Evolutionary conservation across 1,139 yeast species (phyloP).

Genomic region (Meyerozyma sp.): DNA sequence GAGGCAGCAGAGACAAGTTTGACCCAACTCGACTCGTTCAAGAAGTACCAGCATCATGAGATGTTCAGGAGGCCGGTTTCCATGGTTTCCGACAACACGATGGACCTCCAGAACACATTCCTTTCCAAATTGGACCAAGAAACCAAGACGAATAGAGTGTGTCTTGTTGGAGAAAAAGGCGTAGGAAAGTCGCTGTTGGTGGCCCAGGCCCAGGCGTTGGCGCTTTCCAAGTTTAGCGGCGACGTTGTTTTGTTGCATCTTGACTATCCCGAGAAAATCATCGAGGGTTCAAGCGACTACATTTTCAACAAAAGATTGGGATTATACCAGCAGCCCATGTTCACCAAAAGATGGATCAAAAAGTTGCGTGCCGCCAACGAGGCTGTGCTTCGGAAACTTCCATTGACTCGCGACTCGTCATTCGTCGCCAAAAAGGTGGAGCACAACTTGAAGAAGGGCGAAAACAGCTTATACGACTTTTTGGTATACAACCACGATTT

Average conservation of each 20-base stretch:
- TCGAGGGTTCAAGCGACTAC: conserved; percentile 72
- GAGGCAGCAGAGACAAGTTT: conserved; percentile 19
- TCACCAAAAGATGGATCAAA: conserved; percentile 54
- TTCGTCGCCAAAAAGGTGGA: conserved; percentile 29
- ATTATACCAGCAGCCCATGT: conserved; percentile 77
- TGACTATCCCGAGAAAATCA: conserved; percentile 54
- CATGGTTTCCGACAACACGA: conserved; percentile 37
- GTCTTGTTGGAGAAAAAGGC: conserved; percentile 69
- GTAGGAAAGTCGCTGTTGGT: conserved; percentile 75
- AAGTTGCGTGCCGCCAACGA: conserved; percentile 57
- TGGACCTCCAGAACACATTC: conserved; percentile 19
- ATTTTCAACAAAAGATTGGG: conserved; percentile 44
- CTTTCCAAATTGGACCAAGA: conserved; percentile 17
- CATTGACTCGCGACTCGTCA: conserved; percentile 40
- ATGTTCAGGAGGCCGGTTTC: conserved; percentile 53
- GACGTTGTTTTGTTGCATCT: conserved; percentile 60
- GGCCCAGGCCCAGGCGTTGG: conserved; percentile 63
- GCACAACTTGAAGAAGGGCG: conserved; percentile 34
- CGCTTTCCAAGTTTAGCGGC: conserved; percentile 37
- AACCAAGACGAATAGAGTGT: conserved; percentile 44
- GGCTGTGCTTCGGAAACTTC: conserved; percentile 42
- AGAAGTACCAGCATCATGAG: conserved; percentile 62
- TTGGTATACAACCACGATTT: conserved; percentile 35
- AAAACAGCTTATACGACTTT: conserved; percentile 39
- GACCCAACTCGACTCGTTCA: conserved; percentile 48